Conservation (phyloP, 1,284 basidiomycete genomes). For the Coriolopsis trogii region DNA sequence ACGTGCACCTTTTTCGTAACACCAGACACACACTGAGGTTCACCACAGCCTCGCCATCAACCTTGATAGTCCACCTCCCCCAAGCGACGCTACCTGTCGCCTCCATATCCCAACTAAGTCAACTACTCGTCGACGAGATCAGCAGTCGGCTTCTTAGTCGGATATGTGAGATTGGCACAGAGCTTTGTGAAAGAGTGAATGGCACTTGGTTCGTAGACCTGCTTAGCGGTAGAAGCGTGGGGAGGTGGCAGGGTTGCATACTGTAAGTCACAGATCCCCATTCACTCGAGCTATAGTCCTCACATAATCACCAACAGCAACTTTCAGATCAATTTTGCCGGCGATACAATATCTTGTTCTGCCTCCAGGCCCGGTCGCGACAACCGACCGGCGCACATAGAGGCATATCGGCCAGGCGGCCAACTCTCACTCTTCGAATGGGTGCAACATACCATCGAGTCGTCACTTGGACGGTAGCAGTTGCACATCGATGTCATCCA, state of each 20-base stretch:
- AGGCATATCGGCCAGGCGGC: constrained; percentile 43
- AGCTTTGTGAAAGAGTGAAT: constrained; percentile 53
- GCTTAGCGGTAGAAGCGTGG: constrained; percentile 64
- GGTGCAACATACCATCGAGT: constrained; percentile 29
- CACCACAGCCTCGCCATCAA: constrained; percentile 72
- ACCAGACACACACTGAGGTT: constrained; percentile 76
- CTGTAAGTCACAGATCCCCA: constrained; percentile 48
- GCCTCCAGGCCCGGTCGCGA: constrained; percentile 52
- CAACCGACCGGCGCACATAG: constrained; percentile 28
- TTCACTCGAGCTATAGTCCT: background rate
- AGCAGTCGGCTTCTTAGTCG: constrained; percentile 65
- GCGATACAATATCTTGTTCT: constrained; percentile 56
- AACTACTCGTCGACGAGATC: constrained; percentile 75
- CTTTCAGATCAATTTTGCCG: constrained; percentile 58
- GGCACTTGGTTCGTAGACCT: constrained; percentile 80
- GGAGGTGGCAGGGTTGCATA: constrained; percentile 76
- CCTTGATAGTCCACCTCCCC: constrained; percentile 69
- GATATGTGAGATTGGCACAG: constrained; percentile 67
- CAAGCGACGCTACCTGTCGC: constrained; percentile 74
- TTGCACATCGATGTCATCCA: background rate
- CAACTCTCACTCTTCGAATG: constrained; percentile 27
- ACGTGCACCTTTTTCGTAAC: background rate
- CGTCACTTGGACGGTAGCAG: constrained; percentile 19
- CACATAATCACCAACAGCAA: constrained; percentile 46
- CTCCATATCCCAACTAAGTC: constrained; percentile 73